Base-by-base conservation (phyloP, 1,284 basidiomycete genomes). In the Ceratobasidium theobromae region DNA sequence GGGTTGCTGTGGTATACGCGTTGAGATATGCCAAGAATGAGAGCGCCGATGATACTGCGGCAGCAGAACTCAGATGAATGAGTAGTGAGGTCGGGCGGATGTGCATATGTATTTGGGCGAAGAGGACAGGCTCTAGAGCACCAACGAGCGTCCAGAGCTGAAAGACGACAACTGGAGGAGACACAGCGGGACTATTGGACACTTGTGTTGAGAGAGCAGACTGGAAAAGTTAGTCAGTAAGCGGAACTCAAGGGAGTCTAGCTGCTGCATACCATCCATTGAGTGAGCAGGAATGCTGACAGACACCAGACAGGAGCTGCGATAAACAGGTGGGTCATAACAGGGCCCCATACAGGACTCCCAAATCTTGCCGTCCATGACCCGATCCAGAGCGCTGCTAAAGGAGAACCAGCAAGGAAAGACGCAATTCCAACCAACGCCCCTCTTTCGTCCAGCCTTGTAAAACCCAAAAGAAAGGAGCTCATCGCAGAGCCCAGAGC, bases 371-470 rank as follows among this genome's bases (percentile, higher is more conserved):
- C 81, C 12, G 85, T 83, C 75, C 79, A 81, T 21, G 82, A 80
- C 25, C 84, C 81, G 25, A 82, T 75, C 81, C 83, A 87, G 70
- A 88, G 88, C 9, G 83, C 82, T 12, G 83, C 79, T 69, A 83
- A 79, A 0, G 89, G 86, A 43, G 86, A 79, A 33, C 79, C 72
- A 65, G 80, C 78, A n/a, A 87, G 73, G 30, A 82, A 72, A 1
- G 79, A 62, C 18, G 81, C 83, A 12, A 81, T 76, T 45, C 74
- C 11, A 83, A 70, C 52, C 78, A 65, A 40, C 23, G 49, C 48
- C 21, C 53, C 40, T 51, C 66, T 33, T 77, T 74, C 32, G 70
- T 66, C 65, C 74, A 72, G 38, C 71, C 69, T 27, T 76, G 68
- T 12, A 71, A 74, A n/a, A 74, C 72, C 62, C 79, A 72, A 65